phyloP scores from a whole-genome alignment of 441 rosid genomes.

The Viola pubescens region DNA sequence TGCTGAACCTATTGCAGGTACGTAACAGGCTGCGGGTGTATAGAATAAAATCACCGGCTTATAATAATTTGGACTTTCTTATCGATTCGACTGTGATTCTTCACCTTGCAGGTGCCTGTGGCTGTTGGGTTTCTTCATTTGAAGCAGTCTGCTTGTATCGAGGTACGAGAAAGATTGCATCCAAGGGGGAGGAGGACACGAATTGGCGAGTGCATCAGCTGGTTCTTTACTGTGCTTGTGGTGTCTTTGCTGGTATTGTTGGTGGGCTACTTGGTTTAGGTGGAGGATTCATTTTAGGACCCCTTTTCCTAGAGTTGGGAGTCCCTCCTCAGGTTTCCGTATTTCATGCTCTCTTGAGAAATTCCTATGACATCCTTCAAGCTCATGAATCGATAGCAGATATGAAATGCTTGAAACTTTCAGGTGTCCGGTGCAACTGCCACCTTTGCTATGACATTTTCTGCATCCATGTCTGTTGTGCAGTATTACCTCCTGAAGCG shows the following conservation, averaged over 20 bases:
- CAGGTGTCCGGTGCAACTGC: constrained; percentile 67
- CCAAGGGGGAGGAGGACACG: constrained; percentile 36
- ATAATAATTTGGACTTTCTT: neutral
- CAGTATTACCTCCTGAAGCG: constrained; percentile 52
- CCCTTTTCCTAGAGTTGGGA: constrained; percentile 24
- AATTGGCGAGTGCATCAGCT: constrained; percentile 36
- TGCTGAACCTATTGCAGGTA: constrained; percentile 45
- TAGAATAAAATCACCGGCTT: neutral
- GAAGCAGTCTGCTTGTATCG: constrained; percentile 42
- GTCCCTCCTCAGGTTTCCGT: constrained; percentile 57
- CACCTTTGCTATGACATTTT: constrained; percentile 54
- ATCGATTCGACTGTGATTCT: constrained; percentile 2
- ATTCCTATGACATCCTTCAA: too few relatives aligned
- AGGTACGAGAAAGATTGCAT: constrained; percentile 38
- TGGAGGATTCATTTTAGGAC: constrained; percentile 61
- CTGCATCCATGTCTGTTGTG: constrained; percentile 52
- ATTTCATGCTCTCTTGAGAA: constrained; percentile 22
- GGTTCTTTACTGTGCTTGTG: constrained; percentile 33
- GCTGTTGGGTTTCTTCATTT: constrained; percentile 33
- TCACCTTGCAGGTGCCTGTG: constrained; percentile 39
- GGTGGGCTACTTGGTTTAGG: constrained; percentile 69
- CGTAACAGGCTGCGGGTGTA: neutral
- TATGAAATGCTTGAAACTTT: too few relatives aligned
- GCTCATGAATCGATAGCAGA: too few relatives aligned
- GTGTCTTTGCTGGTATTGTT: constrained; percentile 44